Conservation (phyloP, 1,284 basidiomycete genomes). For the Macrocybe sp. region DNA sequence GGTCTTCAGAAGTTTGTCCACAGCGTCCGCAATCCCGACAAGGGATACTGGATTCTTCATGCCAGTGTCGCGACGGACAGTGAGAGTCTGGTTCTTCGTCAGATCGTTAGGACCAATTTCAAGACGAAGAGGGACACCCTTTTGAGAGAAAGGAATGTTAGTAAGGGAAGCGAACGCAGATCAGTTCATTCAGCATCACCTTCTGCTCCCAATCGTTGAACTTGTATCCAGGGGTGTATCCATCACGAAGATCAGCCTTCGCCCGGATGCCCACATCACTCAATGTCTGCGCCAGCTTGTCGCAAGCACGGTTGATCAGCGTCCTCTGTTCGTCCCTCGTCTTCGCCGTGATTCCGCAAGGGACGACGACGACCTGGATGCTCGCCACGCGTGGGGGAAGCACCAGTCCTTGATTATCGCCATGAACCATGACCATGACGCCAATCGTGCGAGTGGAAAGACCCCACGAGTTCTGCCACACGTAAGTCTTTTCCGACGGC, state of each 20-base stretch:
- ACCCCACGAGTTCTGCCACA: constrained; percentile 99
- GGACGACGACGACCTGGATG: constrained; percentile 89
- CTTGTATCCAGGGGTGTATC: constrained; percentile 97
- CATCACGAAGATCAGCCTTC: constrained; percentile 90
- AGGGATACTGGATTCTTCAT: constrained; percentile 76
- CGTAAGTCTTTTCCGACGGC: constrained; percentile 69
- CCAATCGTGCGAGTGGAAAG: constrained; percentile 95
- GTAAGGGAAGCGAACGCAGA: constrained; percentile 4
- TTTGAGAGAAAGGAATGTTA: constrained; percentile 3
- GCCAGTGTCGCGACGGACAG: constrained; percentile 87
- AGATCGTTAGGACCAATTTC: constrained; percentile 97
- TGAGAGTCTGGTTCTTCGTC: constrained; percentile 76
- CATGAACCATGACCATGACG: constrained; percentile 99
- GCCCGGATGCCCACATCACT: constrained; percentile 76
- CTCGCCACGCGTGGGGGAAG: constrained; percentile 94
- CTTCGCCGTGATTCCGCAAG: constrained; percentile 87
- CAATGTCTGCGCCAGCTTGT: constrained; percentile 68
- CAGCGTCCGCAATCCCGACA: constrained; percentile 49
- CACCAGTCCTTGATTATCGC: constrained; percentile 96
- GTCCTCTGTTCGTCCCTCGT: constrained; percentile 68
- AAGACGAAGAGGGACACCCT: constrained; percentile 95
- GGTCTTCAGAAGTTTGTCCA: constrained; percentile 71
- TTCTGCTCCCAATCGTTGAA: constrained; percentile 99
- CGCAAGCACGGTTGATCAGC: constrained; percentile 75
- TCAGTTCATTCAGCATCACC: constrained; percentile 33